Base-by-base conservation (phyloP, 2,329 filamentous ascomycete genomes). In the Pyricularia pennisetigena region DNA sequence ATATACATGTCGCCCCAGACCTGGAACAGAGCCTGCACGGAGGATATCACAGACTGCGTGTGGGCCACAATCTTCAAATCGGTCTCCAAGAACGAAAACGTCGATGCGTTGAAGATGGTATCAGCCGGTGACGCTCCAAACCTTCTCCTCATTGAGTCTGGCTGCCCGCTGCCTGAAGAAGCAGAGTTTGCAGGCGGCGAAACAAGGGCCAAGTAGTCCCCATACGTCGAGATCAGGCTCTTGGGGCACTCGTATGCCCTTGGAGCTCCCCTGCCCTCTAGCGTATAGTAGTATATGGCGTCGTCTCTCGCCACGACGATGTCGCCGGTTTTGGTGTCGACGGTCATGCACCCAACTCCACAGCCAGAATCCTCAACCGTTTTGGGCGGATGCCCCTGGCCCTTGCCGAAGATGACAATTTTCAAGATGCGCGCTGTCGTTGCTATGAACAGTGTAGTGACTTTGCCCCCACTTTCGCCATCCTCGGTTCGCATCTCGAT, bases 261-360 rank as follows among this genome's bases (percentile, higher is more conserved):
- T 59, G 93, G 94, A 0, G 93, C 90, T 0, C 93, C 93, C 69
- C 94, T 87, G 0, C 94, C 94, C 69, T 95, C 91, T 0, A 90
- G 80, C 0, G 90, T 91, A 78, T 98, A 99, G 69, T 92, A 94
- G 79, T 98, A 98, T 68, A 99, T 90, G 8, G 94, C 95, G 84
- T 99, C 96, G 72, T 97, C 93, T 70, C 95, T 85, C 0, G 90
- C 95, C n/a, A 99, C 90, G 3, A 99, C 86, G 24, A 99, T 89
- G 71, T 97, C 92, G 5, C 91, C 92, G 0, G 88, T 91, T 70
- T 86, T 85, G 70, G 86, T 87, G 76, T 97, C 93, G 14, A 94
- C 84, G 0, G 93, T 91, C 92, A 99, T 97, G 78, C 96, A 99
- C 0, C 93, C 94, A n/a, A 97, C 88, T 12, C 87, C 94, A 75